A percentile compares a stretch with the other conserved stretches of the same genome.
Evolutionary conservation across 2,329 filamentous ascomycete species (phyloP).

Genomic region (Colletotrichum cordylinicola): DNA sequence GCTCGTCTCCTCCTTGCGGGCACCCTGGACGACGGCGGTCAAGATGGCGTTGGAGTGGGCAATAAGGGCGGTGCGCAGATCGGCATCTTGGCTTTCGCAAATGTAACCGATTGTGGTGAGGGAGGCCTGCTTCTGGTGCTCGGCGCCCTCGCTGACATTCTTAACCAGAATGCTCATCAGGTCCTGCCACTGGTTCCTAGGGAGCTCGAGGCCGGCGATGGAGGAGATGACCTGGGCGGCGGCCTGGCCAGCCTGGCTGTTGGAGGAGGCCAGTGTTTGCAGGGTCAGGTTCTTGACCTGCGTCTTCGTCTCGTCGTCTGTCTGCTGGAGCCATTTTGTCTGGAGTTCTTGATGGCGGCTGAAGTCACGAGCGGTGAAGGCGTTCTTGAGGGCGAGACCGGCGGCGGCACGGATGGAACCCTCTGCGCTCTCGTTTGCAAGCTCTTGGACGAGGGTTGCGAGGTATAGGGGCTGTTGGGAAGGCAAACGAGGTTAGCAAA

Average conservation of each 20-base stretch:
- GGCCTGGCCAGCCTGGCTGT: constrained; percentile 84
- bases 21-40: constrained; percentile 96
- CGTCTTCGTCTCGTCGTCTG: constrained; percentile 81
- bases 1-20: constrained; percentile 94
- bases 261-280: constrained; percentile 81
- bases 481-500: constrained; percentile 29
- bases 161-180: constrained; percentile 88
- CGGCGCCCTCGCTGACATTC: constrained; percentile 86
- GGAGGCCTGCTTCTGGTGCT: constrained; percentile 92
- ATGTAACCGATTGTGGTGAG: constrained; percentile 98
- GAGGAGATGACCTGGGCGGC: constrained; percentile 95
- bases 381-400: constrained; percentile 96
- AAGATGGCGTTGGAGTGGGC: constrained; percentile 96
- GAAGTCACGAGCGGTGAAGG: constrained; percentile 93
- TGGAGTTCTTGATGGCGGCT: constrained; percentile 88
- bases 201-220: constrained; percentile 93
- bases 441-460: constrained; percentile 87
- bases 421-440: constrained; percentile 87
- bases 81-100: constrained; percentile 91
- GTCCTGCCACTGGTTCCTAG: constrained; percentile 90
- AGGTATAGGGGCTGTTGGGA: constrained; percentile 82
- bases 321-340: constrained; percentile 87
- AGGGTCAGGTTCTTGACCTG: constrained; percentile 91
- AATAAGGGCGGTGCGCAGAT: constrained; percentile 80
- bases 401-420: constrained; percentile 90